Evolutionary conservation across 352 stramenopile genomes (phyloP).

Genomic region (Phytophthora gonapodyides): DNA sequence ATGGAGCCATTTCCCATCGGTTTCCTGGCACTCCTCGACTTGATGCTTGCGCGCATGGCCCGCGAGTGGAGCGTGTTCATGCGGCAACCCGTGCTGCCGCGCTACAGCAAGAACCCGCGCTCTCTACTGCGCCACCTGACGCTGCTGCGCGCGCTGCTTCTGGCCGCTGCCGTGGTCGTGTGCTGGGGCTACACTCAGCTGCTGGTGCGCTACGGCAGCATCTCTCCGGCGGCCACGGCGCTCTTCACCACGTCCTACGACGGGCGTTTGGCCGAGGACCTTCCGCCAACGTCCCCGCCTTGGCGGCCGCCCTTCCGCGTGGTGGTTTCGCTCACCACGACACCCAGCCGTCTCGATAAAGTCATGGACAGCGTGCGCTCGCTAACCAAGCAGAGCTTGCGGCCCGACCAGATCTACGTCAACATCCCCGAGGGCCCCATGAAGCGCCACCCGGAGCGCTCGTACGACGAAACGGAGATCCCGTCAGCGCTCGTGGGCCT

Average conservation of each 20-base stretch:
- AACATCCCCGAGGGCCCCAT: conserved; percentile 74
- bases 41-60: conserved; percentile 27
- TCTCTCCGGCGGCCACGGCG: conserved; percentile 65
- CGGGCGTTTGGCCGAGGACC: conserved; percentile 50
- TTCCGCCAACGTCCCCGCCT: conserved; percentile 36
- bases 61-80: conserved; percentile 57
- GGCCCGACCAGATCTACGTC: conserved; percentile 79
- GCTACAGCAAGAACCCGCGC: conserved; percentile 32
- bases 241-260: conserved; percentile 69
- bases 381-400: conserved; percentile 57
- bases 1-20: conserved; percentile 28
- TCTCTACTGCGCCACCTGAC: conserved; percentile 51
- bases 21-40: not conserved
- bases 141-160: conserved; percentile 38
- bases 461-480: conserved; percentile 73
- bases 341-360: conserved; percentile 69
- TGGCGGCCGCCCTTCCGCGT: conserved; percentile 79
- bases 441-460: conserved; percentile 76
- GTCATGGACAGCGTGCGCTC: conserved; percentile 80
- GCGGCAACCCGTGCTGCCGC: conserved; percentile 66
- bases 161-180: conserved; percentile 30
- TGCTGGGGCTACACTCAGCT: conserved; percentile 67
- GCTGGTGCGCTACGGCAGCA: conserved; percentile 75
- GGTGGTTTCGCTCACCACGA: conserved; percentile 84
- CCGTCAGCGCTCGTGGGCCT: conserved; percentile 50